Conservation (phyloP, 441 rosid species). For the Raphanus hybrid region DNA sequence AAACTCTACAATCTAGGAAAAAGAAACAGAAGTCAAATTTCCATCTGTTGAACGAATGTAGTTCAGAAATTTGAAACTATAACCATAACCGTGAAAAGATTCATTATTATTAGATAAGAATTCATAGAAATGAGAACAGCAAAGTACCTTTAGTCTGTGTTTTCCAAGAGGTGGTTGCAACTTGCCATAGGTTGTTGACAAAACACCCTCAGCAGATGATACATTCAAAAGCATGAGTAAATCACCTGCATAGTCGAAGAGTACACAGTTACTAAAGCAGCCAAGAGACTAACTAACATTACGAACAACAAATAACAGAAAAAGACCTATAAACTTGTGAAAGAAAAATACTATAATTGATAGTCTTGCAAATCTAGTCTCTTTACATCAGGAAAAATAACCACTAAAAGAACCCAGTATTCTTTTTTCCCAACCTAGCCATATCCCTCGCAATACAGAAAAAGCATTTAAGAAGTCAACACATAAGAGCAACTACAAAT, state of each 20-base stretch:
- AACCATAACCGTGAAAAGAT: constrained; percentile 12
- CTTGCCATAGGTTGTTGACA: constrained; percentile 87
- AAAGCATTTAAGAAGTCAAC: constrained; percentile 7
- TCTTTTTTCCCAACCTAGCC: constrained; percentile 12
- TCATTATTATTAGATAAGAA: background rate
- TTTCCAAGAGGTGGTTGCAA: constrained; percentile 97
- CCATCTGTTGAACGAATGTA: background rate
- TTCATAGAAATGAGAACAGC: constrained; percentile 15
- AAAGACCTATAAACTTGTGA: constrained; percentile 8
- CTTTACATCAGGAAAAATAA: constrained; percentile 12
- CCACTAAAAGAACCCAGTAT: background rate
- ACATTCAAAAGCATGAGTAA: constrained; percentile 82
- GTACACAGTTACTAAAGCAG: constrained; percentile 9
- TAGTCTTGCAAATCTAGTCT: constrained; percentile 17
- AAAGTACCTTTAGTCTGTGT: constrained; percentile 80
- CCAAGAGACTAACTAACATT: constrained; percentile 2
- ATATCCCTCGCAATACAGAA: constrained; percentile 14
- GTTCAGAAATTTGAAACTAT: constrained; percentile 15
- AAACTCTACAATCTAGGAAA: constrained; percentile 88
- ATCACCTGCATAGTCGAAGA: constrained; percentile 60
- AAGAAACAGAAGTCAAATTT: constrained; percentile 35
- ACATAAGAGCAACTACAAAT: constrained; percentile 23
- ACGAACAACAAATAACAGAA: constrained; percentile 17
- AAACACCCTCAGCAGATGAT: constrained; percentile 61
- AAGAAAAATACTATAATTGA: constrained; percentile 16